Percentiles rank a stretch among this genome's conserved stretches.
These are phyloP conservation scores for Croton laevigatus DNA, from an alignment of 441 rosid genomes.

Conservation along the genomic window DNA sequence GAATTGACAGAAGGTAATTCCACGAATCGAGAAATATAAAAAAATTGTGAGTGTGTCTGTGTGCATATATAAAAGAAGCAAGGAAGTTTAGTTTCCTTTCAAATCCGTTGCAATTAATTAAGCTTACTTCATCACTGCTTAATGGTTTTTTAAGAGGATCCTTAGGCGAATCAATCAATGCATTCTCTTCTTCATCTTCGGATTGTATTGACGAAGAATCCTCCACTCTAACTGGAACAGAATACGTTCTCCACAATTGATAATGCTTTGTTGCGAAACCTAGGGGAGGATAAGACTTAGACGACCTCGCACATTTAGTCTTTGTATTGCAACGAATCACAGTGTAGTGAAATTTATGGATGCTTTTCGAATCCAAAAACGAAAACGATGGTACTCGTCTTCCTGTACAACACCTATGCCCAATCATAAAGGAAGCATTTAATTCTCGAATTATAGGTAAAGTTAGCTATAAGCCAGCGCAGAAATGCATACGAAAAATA, in stretches of 20 bases:
- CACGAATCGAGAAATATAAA: not conserved
- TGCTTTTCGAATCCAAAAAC: conserved; percentile 29
- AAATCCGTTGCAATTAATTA: not conserved
- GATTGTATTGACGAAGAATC: conserved; percentile 38
- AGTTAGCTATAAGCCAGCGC: too few species aligned
- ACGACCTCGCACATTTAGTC: conserved; percentile 23
- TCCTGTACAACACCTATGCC: conserved; percentile 39
- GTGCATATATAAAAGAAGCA: not conserved
- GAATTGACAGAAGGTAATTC: conserved; percentile 6
- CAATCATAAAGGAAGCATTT: not conserved
- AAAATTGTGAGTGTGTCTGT: not conserved
- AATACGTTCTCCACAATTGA: conserved; percentile 36
- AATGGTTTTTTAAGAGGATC: conserved; percentile 46
- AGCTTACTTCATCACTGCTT: conserved; percentile 54
- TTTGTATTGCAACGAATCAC: conserved; percentile 17
- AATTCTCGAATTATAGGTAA: too few species aligned
- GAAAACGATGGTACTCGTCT: conserved; percentile 36
- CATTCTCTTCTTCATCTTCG: conserved; percentile 37
- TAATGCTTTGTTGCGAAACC: conserved; percentile 30
- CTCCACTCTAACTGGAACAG: conserved; percentile 43
- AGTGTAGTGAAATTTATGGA: conserved; percentile 20
- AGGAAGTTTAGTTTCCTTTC: not conserved
- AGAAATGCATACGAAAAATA: too few species aligned
- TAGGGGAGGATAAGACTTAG: conserved; percentile 25
- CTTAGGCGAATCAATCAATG: conserved; percentile 37